These are phyloP conservation scores for Leucaena leucocephala DNA, from an alignment of 306 rosid species.

Conservation along the genomic window DNA sequence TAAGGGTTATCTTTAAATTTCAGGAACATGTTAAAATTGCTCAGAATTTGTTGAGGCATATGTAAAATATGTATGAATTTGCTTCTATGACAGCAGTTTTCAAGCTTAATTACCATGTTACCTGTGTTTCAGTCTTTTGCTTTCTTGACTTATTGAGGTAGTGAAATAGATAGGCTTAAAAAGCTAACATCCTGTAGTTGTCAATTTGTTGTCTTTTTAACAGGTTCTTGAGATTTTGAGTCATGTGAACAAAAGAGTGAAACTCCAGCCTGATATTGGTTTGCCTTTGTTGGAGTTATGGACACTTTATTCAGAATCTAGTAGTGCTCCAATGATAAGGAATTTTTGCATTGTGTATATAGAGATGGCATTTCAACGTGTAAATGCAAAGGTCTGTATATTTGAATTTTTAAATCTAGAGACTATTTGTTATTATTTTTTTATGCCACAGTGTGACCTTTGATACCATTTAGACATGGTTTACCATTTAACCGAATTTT, in stretches of 20 bases:
- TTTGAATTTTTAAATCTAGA: neutral
- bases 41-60: neutral
- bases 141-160: neutral
- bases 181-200: constrained; percentile 11
- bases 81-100: neutral
- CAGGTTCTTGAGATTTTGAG: constrained; percentile 98
- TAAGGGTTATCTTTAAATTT: neutral
- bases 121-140: neutral
- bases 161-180: constrained; percentile 6
- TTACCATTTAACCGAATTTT: neutral
- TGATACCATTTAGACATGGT: constrained; percentile 24
- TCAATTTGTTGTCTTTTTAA: constrained; percentile 29
- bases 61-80: neutral
- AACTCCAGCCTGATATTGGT: constrained; percentile 82
- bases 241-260: constrained; percentile 98
- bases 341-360: constrained; percentile 91
- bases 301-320: constrained; percentile 68
- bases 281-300: constrained; percentile 80
- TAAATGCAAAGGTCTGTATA: constrained; percentile 52
- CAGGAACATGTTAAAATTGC: neutral
- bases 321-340: constrained; percentile 77
- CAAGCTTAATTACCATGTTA: neutral
- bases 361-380: constrained; percentile 97
- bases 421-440: neutral
- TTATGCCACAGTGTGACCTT: constrained; percentile 5